Conservation (phyloP, 345 rosid genomes). For the Hypericum perforatum region DNA sequence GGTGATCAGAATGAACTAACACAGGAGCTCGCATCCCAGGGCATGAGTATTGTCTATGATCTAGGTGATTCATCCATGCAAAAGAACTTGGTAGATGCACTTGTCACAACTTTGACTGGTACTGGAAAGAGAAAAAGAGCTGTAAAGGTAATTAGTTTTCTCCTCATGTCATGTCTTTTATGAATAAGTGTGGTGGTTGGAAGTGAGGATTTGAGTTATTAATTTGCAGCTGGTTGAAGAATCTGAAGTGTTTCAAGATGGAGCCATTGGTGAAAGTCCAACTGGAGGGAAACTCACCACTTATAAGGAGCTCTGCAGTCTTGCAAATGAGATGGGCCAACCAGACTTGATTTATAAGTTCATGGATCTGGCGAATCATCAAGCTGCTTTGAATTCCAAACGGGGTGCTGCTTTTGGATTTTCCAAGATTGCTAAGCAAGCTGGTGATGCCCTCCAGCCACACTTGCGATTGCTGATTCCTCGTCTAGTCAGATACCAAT, state of each 20-base stretch:
- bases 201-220: slow-evolving; percentile 11
- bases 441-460: slow-evolving; percentile 95
- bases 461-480: slow-evolving; percentile 73
- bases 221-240: slow-evolving; percentile 68
- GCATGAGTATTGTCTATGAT: slow-evolving; percentile 95
- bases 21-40: slow-evolving; percentile 95
- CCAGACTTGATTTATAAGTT: slow-evolving; percentile 92
- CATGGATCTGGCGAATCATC: slow-evolving; percentile 96
- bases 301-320: slow-evolving; percentile 86
- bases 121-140: slow-evolving; percentile 95
- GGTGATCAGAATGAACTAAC: slow-evolving; percentile 95
- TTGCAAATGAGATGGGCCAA: slow-evolving; percentile 99
- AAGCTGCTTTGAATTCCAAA: slow-evolving; percentile 76
- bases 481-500: slow-evolving; percentile 81
- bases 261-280: slow-evolving; percentile 70
- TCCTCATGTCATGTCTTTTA: slow-evolving; percentile 13
- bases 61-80: slow-evolving; percentile 89
- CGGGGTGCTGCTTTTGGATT: slow-evolving; percentile 99
- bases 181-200: slow-evolving; percentile 2
- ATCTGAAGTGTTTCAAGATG: slow-evolving; percentile 92
- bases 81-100: slow-evolving; percentile 75
- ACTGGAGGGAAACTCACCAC: slow-evolving; percentile 90
- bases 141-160: slow-evolving; percentile 52
- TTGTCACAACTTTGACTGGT: slow-evolving; percentile 78
- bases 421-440: slow-evolving; percentile 95